These are phyloP conservation scores for Rosellinia necatrix DNA, from an alignment of 2,329 filamentous ascomycete genomes.

Conservation along the genomic window DNA sequence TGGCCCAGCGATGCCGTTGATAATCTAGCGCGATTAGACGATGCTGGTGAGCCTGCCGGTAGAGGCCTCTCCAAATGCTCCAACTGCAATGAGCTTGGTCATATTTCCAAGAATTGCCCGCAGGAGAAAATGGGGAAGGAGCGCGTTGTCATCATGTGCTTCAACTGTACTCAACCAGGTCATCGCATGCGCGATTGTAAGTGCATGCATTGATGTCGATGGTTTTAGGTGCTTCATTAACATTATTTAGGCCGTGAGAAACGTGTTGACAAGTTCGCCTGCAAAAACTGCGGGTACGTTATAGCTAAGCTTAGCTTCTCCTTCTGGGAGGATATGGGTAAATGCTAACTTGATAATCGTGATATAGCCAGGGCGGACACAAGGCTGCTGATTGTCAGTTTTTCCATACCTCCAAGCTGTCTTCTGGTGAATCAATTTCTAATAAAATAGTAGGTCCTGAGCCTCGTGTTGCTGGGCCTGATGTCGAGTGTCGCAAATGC, in stretches of 20 bases:
- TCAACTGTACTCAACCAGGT: slow-evolving; percentile 66
- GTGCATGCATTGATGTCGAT: slow-evolving; percentile 37
- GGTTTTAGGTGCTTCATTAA: slow-evolving; percentile 21
- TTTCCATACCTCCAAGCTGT: slow-evolving; percentile 12
- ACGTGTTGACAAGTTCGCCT: slow-evolving; percentile 67
- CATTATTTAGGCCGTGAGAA: slow-evolving; percentile 55
- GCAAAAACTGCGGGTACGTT: slow-evolving; percentile 67
- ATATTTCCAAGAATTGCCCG: slow-evolving; percentile 63
- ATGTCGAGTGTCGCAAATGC: slow-evolving; percentile 70
- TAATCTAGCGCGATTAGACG: slow-evolving; percentile 65
- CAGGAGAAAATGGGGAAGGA: slow-evolving; percentile 59
- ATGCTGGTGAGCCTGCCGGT: slow-evolving; percentile 68
- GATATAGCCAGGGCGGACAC: slow-evolving; percentile 53
- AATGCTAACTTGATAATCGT: slow-evolving; percentile 15
- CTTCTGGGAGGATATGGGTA: background rate
- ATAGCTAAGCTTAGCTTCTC: background rate
- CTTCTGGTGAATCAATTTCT: slow-evolving; percentile 21
- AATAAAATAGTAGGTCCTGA: slow-evolving; percentile 47
- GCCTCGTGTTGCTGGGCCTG: slow-evolving; percentile 62
- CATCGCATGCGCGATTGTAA: slow-evolving; percentile 73
- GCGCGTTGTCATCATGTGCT: slow-evolving; percentile 59
- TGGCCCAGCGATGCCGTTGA: slow-evolving; percentile 66
- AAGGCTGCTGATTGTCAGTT: slow-evolving; percentile 54
- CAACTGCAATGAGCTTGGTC: slow-evolving; percentile 69
- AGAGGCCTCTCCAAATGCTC: slow-evolving; percentile 62